phyloP scores from a whole-genome alignment of 768 basidiomycete species.

The Strobilomyces confusus region DNA sequence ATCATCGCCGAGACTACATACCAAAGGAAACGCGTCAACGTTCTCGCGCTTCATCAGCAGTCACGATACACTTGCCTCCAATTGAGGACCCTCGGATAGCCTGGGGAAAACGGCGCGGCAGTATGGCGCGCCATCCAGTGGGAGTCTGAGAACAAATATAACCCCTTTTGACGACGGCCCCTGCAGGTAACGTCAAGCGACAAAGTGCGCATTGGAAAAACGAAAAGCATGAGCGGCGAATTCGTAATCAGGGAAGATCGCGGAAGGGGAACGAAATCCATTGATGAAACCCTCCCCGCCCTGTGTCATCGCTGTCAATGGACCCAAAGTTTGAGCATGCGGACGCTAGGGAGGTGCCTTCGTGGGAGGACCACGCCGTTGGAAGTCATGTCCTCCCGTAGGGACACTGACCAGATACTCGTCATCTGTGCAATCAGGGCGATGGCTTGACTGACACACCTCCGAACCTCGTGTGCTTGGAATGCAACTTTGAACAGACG shows the following conservation, averaged over 20 bases:
- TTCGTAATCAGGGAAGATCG: neutral
- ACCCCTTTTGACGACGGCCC: neutral
- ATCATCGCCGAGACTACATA: neutral
- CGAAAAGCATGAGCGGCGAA: neutral
- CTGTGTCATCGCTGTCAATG: neutral
- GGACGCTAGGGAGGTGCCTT: slow-evolving; percentile 1
- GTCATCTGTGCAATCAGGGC: neutral
- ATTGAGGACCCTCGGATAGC: neutral
- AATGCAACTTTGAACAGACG: slow-evolving; percentile 12
- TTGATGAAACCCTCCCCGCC: neutral
- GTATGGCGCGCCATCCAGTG: neutral
- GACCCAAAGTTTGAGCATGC: neutral
- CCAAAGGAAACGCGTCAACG: neutral
- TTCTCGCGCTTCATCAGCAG: neutral
- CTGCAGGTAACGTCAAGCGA: neutral
- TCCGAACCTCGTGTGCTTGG: neutral
- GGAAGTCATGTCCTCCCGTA: neutral
- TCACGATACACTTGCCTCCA: neutral
- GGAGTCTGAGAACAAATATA: neutral
- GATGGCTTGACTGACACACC: slow-evolving; percentile 5
- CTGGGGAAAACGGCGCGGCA: neutral
- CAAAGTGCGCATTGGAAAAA: slow-evolving; percentile 11
- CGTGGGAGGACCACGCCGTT: slow-evolving; percentile 11
- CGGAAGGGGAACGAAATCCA: neutral
- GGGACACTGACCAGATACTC: neutral